A percentile compares a stretch with the other conserved stretches of the same genome.
Conservation (phyloP, 1,284 basidiomycete genomes). For the Marasmius tenuissimus region DNA sequence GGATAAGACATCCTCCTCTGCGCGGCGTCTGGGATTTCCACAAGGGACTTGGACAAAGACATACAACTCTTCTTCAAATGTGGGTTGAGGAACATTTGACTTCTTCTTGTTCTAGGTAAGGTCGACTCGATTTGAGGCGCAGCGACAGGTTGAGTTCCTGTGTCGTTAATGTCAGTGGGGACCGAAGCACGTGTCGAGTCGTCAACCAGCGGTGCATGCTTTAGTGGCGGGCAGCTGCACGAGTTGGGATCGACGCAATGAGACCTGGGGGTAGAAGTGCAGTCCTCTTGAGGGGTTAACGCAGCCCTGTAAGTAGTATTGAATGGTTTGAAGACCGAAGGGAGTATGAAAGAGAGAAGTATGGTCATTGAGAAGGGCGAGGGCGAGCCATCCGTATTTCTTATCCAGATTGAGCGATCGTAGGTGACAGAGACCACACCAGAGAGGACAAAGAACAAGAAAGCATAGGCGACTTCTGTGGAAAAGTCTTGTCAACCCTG, state of each 20-base stretch:
- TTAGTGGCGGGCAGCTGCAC: neutral
- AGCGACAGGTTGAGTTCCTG: neutral
- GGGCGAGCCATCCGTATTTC: neutral
- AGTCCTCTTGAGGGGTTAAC: neutral
- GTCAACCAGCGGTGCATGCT: neutral
- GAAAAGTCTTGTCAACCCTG: neutral
- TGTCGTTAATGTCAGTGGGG: neutral
- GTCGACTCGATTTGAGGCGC: neutral
- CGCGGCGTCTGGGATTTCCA: conserved; percentile 10
- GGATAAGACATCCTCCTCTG: conserved; percentile 13
- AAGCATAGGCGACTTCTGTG: neutral
- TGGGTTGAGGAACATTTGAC: neutral
- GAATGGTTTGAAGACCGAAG: neutral
- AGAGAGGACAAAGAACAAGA: neutral
- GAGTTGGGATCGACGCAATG: neutral
- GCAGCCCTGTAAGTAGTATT: neutral
- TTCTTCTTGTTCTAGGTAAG: neutral
- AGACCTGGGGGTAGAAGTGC: neutral
- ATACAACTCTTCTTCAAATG: neutral
- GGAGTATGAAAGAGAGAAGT: neutral
- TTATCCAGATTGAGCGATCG: neutral
- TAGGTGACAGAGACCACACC: neutral
- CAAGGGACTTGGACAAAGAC: conserved; percentile 5
- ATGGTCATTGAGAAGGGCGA: conserved; percentile 1
- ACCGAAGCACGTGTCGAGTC: neutral